These are phyloP conservation scores for Boletus sp. DNA, from an alignment of 1,284 basidiomycete species.

Conservation along the genomic window DNA sequence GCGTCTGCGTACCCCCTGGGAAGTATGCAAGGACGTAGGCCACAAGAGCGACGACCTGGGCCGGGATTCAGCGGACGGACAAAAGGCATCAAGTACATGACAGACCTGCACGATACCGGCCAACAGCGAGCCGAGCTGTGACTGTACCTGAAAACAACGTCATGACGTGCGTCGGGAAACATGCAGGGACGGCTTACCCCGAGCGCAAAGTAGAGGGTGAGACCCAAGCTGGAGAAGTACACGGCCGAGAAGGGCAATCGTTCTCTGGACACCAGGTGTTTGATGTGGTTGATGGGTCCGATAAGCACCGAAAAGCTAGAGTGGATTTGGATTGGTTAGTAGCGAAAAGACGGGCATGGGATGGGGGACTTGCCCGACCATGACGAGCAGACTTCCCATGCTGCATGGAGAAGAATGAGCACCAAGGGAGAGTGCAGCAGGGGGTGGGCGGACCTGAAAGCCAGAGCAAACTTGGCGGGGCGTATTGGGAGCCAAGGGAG, in stretches of 20 bases:
- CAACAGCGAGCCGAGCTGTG: slow-evolving; percentile 81
- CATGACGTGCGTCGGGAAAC: slow-evolving; percentile 25
- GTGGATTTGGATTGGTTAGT: not conserved
- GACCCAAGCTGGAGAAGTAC: slow-evolving; percentile 76
- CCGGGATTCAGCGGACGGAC: not conserved
- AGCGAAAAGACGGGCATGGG: not conserved
- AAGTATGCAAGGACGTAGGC: slow-evolving; percentile 90
- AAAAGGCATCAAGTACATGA: not conserved
- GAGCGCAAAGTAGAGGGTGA: slow-evolving; percentile 88
- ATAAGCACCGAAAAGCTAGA: slow-evolving; percentile 79
- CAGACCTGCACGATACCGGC: slow-evolving; percentile 72
- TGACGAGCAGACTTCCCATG: slow-evolving; percentile 79
- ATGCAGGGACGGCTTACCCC: slow-evolving; percentile 45
- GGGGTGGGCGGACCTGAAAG: slow-evolving; percentile 61
- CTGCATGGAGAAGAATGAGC: slow-evolving; percentile 34
- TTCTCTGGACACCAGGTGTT: slow-evolving; percentile 82
- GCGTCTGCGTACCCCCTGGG: slow-evolving; percentile 78
- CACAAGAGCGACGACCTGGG: slow-evolving; percentile 73
- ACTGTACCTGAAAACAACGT: slow-evolving; percentile 52
- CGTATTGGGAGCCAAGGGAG: slow-evolving; percentile 80
- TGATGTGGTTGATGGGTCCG: slow-evolving; percentile 82
- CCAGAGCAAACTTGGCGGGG: slow-evolving; percentile 84
- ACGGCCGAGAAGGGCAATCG: slow-evolving; percentile 84
- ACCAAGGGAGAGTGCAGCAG: not conserved
- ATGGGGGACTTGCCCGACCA: slow-evolving; percentile 66